Percentiles rank a stretch among this genome's conserved stretches.
phyloP scores from a whole-genome alignment of 2,329 filamentous ascomycete genomes.

The Phialemoniopsis sp. region DNA sequence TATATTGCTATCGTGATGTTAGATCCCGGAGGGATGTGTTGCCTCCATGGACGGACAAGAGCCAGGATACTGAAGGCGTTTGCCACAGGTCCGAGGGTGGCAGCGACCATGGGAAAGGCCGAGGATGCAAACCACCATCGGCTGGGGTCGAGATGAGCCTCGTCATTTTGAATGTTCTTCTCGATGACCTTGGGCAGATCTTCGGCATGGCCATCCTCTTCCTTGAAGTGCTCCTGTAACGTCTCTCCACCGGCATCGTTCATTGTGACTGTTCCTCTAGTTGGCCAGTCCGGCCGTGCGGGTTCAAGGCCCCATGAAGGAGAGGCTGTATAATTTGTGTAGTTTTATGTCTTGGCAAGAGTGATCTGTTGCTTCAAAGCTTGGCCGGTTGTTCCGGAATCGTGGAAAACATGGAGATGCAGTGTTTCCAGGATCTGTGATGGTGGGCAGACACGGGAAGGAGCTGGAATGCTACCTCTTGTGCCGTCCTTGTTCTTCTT shows the following conservation, averaged over 20 bases:
- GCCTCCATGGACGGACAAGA: constrained; percentile 76
- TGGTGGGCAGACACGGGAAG: no score
- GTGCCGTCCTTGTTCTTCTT: no score
- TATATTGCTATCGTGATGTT: constrained; percentile 44
- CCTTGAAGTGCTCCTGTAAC: constrained; percentile 15
- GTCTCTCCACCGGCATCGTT: constrained; percentile 19
- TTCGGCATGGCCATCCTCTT: constrained; percentile 23
- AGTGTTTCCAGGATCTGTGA: no score
- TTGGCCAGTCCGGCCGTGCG: background rate
- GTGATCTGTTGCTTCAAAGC: no score
- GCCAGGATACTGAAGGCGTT: constrained; percentile 86
- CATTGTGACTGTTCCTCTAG: constrained; percentile 12
- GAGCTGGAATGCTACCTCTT: no score
- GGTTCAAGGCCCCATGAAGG: no score
- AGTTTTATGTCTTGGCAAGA: no score
- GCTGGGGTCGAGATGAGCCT: constrained; percentile 41
- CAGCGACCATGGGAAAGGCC: constrained; percentile 74
- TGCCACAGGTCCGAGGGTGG: constrained; percentile 79
- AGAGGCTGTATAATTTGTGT: background rate
- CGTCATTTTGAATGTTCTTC: constrained; percentile 31
- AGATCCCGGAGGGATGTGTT: constrained; percentile 43
- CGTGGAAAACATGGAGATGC: no score
- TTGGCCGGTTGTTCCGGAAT: no score
- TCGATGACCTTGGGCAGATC: constrained; percentile 21
- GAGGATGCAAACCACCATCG: constrained; percentile 63